Percentiles rank a stretch among this genome's conserved stretches.
Conservation (phyloP, 306 rosid species). For the Malus fusca region DNA sequence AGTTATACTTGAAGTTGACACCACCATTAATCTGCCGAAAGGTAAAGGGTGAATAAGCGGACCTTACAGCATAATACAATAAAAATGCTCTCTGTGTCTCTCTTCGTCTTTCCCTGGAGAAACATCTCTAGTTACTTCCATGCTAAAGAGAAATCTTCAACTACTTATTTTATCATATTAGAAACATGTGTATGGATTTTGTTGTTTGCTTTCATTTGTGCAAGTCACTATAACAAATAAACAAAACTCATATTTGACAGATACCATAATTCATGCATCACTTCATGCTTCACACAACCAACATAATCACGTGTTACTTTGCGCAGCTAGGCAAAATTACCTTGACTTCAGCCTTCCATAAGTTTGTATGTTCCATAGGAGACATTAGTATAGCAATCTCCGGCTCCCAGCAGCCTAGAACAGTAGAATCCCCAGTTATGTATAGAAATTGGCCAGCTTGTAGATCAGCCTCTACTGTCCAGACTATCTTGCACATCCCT, state of each 20-base stretch:
- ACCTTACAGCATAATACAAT: constrained; percentile 1
- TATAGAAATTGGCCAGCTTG: constrained; percentile 72
- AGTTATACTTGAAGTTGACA: constrained; percentile 70
- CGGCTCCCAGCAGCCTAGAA: constrained; percentile 87
- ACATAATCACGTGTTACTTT: background rate
- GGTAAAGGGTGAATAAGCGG: constrained; percentile 14
- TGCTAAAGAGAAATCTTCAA: constrained; percentile 2
- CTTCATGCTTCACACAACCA: background rate
- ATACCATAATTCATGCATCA: background rate
- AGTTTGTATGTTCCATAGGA: constrained; percentile 53
- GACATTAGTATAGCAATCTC: constrained; percentile 68
- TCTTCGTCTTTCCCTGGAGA: background rate
- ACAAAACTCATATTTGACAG: background rate
- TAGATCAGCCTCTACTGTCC: constrained; percentile 81
- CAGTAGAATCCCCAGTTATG: constrained; percentile 73
- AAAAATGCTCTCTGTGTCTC: constrained; percentile 1
- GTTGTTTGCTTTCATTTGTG: background rate
- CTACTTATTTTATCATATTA: background rate
- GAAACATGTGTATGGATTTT: background rate
- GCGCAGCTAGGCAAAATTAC: constrained; percentile 27
- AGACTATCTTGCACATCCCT: constrained; percentile 52
- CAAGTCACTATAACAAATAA: background rate
- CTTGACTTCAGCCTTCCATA: constrained; percentile 85
- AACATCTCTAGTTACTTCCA: background rate
- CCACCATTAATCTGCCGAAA: constrained; percentile 59